These are phyloP conservation scores for Rhodamnia rubescens DNA, from an alignment of 345 rosid species.

Conservation along the genomic window DNA sequence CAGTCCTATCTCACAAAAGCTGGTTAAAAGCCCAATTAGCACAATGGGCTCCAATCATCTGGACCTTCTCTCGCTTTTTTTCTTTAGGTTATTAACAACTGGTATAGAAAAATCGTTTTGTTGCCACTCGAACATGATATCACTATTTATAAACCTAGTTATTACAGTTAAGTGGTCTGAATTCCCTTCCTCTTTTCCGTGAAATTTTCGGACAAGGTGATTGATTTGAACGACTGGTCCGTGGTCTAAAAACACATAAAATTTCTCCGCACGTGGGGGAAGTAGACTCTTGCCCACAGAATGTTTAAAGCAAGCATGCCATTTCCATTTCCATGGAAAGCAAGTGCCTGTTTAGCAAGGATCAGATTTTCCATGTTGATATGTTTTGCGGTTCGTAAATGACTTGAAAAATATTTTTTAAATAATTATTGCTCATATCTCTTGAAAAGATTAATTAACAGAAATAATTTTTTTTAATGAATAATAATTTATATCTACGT, in stretches of 20 bases:
- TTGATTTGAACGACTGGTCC: not conserved
- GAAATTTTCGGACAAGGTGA: not conserved
- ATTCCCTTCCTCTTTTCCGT: too few relatives aligned
- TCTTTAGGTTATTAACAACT: not conserved
- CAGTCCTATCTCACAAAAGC: not conserved
- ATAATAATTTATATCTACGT: not conserved
- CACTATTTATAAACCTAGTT: not conserved
- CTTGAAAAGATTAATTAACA: not conserved
- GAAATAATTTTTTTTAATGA: not conserved
- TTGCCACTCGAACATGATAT: not conserved
- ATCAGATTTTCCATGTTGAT: not conserved
- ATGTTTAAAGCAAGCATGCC: not conserved
- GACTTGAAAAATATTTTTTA: not conserved
- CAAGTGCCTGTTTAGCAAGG: not conserved
- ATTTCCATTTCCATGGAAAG: not conserved
- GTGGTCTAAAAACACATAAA: not conserved
- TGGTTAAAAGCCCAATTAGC: not conserved
- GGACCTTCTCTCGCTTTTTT: not conserved
- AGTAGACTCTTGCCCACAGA: not conserved
- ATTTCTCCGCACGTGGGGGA: not conserved
- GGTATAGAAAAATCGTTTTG: not conserved
- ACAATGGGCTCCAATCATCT: not conserved
- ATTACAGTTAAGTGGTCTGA: not conserved
- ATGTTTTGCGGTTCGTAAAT: not conserved
- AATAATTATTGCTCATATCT: not conserved